phyloP scores from a whole-genome alignment of 306 rosid species.

The Cicer cuneatum region DNA sequence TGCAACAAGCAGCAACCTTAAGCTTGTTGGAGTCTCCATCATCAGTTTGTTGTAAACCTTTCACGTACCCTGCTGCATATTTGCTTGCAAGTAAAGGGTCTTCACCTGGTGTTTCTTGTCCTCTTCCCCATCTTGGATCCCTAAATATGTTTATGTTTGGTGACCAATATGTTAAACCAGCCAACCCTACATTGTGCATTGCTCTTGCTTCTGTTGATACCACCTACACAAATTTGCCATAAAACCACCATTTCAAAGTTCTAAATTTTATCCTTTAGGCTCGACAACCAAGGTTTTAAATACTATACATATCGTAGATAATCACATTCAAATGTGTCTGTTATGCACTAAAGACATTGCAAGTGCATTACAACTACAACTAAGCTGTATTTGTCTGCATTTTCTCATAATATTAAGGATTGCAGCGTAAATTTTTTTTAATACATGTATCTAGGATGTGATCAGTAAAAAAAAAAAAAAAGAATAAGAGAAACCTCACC shows the following conservation, averaged over 20 bases:
- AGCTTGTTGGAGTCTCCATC: conserved; percentile 66
- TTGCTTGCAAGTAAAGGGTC: conserved; percentile 89
- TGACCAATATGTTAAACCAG: conserved; percentile 81
- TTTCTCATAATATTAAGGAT: not conserved
- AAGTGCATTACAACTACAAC: too few species aligned
- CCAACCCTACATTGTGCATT: conserved; percentile 61
- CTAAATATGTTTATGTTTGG: conserved; percentile 95
- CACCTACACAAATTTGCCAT: conserved; percentile 38
- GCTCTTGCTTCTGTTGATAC: conserved; percentile 72
- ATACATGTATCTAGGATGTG: not conserved
- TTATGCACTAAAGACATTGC: too few species aligned
- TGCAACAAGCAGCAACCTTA: conserved; percentile 97
- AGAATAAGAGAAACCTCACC: conserved; percentile 49
- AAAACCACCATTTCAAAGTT: conserved; percentile 29
- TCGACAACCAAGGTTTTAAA: not conserved
- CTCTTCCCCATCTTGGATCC: conserved; percentile 99
- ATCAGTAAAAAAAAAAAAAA: not conserved
- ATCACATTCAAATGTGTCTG: not conserved
- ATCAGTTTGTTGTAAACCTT: conserved; percentile 78
- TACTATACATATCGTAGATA: not conserved
- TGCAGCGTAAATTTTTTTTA: not conserved
- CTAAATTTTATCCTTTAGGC: not conserved
- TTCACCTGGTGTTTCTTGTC: conserved; percentile 97
- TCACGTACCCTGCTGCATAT: conserved; percentile 73
- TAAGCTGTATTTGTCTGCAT: not conserved